Percentiles rank a stretch among this genome's conserved stretches.
Conservation (phyloP, 164 flowering plant genomes). For the Piper betle region DNA sequence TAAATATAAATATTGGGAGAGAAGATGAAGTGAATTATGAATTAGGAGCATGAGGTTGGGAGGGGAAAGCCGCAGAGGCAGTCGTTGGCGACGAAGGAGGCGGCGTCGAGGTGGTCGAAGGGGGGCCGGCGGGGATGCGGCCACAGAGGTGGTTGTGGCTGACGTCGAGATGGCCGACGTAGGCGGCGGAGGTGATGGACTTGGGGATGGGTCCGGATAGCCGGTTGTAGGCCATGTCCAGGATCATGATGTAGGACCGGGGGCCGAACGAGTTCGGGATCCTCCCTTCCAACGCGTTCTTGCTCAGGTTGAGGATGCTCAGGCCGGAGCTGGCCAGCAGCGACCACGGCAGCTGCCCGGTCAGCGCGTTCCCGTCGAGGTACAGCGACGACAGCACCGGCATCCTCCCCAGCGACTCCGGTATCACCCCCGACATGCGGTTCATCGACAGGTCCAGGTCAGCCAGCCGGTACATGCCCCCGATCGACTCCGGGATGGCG, state of each 20-base stretch:
- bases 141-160: conserved; percentile 85
- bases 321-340: conserved; percentile 34
- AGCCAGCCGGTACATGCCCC: conserved; percentile 51
- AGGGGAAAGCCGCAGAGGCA: conserved; percentile 94
- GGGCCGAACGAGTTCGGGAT: conserved; percentile 67
- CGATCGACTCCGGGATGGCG: conserved; percentile 42
- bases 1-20: no score
- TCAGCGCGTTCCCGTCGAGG: conserved; percentile 43
- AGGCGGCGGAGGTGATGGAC: conserved; percentile 42
- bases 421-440: conserved; percentile 42
- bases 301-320: conserved; percentile 57
- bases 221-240: conserved; percentile 58
- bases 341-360: conserved; percentile 51
- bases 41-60: background rate
- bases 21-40: conserved; percentile 11
- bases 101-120: conserved; percentile 68
- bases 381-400: conserved; percentile 59
- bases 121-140: conserved; percentile 60
- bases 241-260: conserved; percentile 52
- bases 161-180: conserved; percentile 75
- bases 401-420: conserved; percentile 50
- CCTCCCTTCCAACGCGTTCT: conserved; percentile 41
- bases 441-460: conserved; percentile 68
- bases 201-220: conserved; percentile 53
- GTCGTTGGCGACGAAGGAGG: conserved; percentile 60